A percentile compares a stretch with the other conserved stretches of the same genome.
These are phyloP conservation scores for Beauveria brongniartii DNA, from an alignment of 2,329 filamentous ascomycete genomes.

Conservation along the genomic window DNA sequence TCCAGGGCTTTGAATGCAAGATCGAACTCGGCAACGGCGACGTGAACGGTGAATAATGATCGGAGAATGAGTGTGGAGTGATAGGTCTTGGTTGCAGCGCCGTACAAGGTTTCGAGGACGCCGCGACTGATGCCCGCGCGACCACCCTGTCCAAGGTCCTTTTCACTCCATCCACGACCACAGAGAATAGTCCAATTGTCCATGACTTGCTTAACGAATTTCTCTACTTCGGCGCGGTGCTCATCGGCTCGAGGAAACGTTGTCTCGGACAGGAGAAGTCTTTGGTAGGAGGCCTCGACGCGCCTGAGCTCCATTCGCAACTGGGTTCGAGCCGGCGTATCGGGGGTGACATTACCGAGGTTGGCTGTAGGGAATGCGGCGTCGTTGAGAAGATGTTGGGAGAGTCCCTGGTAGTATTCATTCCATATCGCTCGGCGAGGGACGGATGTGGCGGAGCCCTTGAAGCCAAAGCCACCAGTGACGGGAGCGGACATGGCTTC, in stretches of 20 bases:
- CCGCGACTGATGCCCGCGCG: slow-evolving; percentile 66
- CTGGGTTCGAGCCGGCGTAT: slow-evolving; percentile 50
- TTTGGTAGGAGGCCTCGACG: slow-evolving; percentile 73
- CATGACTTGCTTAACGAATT: slow-evolving; percentile 71
- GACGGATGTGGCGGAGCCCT: slow-evolving; percentile 38
- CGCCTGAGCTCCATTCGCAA: slow-evolving; percentile 70
- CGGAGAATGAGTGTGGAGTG: slow-evolving; percentile 87
- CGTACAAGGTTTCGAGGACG: slow-evolving; percentile 82
- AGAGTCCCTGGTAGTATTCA: slow-evolving; percentile 75
- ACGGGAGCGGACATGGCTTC: slow-evolving; percentile 38
- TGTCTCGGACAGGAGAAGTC: slow-evolving; percentile 67
- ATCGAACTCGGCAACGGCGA: slow-evolving; percentile 84
- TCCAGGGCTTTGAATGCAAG: slow-evolving; percentile 85
- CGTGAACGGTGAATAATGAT: slow-evolving; percentile 79
- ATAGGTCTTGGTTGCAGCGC: slow-evolving; percentile 85
- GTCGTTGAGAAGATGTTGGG: slow-evolving; percentile 62
- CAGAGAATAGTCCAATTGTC: slow-evolving; percentile 79
- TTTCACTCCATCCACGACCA: slow-evolving; percentile 70
- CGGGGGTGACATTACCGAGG: slow-evolving; percentile 31
- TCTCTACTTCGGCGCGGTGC: slow-evolving; percentile 69
- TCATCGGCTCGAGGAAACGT: slow-evolving; percentile 79
- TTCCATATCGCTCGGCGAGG: slow-evolving; percentile 68
- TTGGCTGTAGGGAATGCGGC: slow-evolving; percentile 50
- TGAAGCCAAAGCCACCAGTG: slow-evolving; percentile 49
- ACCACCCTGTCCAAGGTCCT: slow-evolving; percentile 74